Evolutionary conservation across 176 grass and related monocot genomes (phyloP).

Genomic region (Zoysia japonica): DNA sequence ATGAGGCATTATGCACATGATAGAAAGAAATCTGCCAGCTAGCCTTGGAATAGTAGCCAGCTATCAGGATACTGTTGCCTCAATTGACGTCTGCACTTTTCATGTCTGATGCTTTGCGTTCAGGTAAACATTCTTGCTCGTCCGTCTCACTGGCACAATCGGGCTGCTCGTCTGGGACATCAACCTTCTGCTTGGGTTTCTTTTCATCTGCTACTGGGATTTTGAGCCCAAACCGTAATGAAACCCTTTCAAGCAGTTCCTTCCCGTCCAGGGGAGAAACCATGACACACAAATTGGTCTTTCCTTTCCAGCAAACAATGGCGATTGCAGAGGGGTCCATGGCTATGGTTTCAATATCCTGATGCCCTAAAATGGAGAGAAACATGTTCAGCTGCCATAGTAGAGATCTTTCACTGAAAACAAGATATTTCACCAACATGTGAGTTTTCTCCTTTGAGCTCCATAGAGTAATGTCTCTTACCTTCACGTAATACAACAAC

Average conservation of each 20-base stretch:
- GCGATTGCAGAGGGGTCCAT: constrained; percentile 68
- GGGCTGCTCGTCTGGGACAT: constrained; percentile 25
- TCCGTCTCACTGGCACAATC: background rate
- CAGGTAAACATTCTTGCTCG: constrained; percentile 31
- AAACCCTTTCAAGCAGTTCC: constrained; percentile 83
- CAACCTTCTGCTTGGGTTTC: constrained; percentile 18
- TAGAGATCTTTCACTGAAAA: background rate
- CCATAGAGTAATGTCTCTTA: constrained; percentile 26
- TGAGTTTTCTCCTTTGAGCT: background rate
- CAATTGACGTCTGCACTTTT: constrained; percentile 25
- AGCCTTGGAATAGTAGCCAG: background rate
- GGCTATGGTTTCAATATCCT: constrained; percentile 40
- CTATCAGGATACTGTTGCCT: background rate
- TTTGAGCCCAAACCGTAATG: constrained; percentile 51
- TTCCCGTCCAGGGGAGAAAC: constrained; percentile 79
- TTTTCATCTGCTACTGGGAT: constrained; percentile 27
- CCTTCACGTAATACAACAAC: constrained; percentile 71
- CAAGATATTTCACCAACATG: background rate
- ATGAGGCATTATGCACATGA: background rate
- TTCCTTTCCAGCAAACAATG: constrained; percentile 97
- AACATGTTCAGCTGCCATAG: background rate
- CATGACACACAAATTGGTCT: constrained; percentile 87
- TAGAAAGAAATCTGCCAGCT: background rate
- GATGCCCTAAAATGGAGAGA: constrained; percentile 46
- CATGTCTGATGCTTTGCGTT: constrained; percentile 34